Percentiles rank a stretch among this genome's conserved stretches.
These are phyloP conservation scores for Teunomyces aglyptinius DNA, from an alignment of 805 yeast species.

Conservation along the genomic window DNA sequence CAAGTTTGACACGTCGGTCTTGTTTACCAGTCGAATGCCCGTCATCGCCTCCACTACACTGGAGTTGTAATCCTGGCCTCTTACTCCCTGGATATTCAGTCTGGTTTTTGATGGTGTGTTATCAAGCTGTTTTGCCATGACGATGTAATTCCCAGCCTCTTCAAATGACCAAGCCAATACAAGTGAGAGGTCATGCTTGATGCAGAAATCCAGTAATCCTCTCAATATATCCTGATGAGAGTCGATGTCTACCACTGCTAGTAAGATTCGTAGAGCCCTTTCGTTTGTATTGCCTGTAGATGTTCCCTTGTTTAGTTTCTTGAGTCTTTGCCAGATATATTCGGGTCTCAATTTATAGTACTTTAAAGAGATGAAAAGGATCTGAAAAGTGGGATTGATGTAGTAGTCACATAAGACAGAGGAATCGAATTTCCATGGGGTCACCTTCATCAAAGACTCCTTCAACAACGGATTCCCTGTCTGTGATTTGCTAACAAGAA, in stretches of 20 bases:
- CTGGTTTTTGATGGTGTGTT: conserved; percentile 27
- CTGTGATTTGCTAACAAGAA: conserved; percentile 47
- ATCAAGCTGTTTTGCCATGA: conserved; percentile 36
- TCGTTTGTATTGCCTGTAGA: conserved; percentile 28
- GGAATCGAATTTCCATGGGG: conserved; percentile 54
- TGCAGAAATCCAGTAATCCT: conserved; percentile 46
- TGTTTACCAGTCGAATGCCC: conserved; percentile 46
- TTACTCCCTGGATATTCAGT: conserved; percentile 41
- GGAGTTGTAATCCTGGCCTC: conserved; percentile 44
- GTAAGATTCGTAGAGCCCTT: conserved; percentile 49
- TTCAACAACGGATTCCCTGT: conserved; percentile 69
- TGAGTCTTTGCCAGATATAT: conserved; percentile 57
- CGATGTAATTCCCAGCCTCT: conserved; percentile 45
- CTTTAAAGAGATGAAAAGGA: conserved; percentile 63
- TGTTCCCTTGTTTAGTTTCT: conserved; percentile 41
- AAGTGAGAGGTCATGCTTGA: conserved; percentile 48
- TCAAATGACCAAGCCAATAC: conserved; percentile 54
- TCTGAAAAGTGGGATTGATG: conserved; percentile 53
- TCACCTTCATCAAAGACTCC: conserved; percentile 46
- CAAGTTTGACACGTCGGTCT: conserved; percentile 52
- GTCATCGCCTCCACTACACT: conserved; percentile 46
- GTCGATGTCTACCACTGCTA: conserved; percentile 66
- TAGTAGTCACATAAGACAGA: conserved; percentile 60
- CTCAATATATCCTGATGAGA: conserved; percentile 50
- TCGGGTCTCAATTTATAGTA: conserved; percentile 78